Evolutionary conservation across 2,329 filamentous ascomycete genomes (phyloP).

Genomic region (Tricladium varicosporioides): DNA sequence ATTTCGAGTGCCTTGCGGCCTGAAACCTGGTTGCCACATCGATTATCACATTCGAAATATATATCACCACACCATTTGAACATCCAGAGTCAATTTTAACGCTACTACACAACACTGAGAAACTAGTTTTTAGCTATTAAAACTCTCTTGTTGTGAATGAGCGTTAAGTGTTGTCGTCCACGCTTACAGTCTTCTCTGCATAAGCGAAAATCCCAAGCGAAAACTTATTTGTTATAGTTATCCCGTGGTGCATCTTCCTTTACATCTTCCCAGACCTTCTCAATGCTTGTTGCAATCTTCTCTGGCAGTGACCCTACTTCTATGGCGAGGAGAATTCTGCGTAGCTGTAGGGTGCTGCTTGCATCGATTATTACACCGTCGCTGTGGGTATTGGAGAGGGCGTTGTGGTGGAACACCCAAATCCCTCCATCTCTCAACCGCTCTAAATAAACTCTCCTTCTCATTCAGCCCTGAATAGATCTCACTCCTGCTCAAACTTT

Average conservation of each 20-base stretch:
- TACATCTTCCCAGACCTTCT: conserved; percentile 27
- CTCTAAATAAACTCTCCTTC: conserved; percentile 23
- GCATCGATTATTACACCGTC: conserved; percentile 36
- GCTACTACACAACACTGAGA: too few species aligned
- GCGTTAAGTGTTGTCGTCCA: too few species aligned
- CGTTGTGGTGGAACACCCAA: conserved; percentile 36
- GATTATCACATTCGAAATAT: too few species aligned
- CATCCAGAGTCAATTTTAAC: too few species aligned
- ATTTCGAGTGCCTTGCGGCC: too few species aligned
- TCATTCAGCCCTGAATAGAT: conserved; percentile 26
- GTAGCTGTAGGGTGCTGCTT: conserved; percentile 22
- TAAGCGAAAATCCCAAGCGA: too few species aligned
- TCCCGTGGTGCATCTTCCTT: conserved; percentile 14
- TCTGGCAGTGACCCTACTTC: conserved; percentile 25
- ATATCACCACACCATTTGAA: too few species aligned
- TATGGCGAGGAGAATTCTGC: conserved; percentile 20
- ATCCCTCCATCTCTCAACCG: conserved; percentile 29
- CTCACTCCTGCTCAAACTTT: conserved; percentile 5
- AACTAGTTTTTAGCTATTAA: too few species aligned
- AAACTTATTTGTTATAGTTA: background rate
- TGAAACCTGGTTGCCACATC: too few species aligned
- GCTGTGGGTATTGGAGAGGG: conserved; percentile 26
- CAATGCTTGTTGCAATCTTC: conserved; percentile 16
- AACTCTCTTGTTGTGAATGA: too few species aligned
- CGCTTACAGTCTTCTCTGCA: too few species aligned